Conservation (phyloP, 345 rosid genomes). For the Gossypium mustelinum region DNA sequence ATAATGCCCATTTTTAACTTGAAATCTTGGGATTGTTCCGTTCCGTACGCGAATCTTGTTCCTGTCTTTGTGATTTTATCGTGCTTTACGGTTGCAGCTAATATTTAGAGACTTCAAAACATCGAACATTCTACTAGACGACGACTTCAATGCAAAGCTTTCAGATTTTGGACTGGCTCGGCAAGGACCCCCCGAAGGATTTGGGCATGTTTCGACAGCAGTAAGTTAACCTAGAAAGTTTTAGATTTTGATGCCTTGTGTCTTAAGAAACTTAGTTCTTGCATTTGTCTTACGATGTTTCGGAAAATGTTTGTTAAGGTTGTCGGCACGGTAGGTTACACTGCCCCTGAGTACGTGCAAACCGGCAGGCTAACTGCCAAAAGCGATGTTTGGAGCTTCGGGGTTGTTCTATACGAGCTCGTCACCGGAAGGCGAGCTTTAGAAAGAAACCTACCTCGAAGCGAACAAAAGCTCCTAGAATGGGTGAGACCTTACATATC, state of each 20-base stretch:
- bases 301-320: slow-evolving; percentile 41
- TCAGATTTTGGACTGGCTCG: slow-evolving; percentile 96
- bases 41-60: neutral
- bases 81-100: slow-evolving; percentile 42
- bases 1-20: neutral
- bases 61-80: slow-evolving; percentile 11
- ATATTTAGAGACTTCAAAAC: slow-evolving; percentile 92
- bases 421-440: slow-evolving; percentile 87
- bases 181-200: slow-evolving; percentile 88
- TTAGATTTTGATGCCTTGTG: neutral
- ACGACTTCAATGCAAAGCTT: slow-evolving; percentile 80
- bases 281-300: neutral
- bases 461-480: slow-evolving; percentile 87
- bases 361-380: slow-evolving; percentile 82
- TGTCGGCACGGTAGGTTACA: slow-evolving; percentile 94
- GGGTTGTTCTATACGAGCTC: slow-evolving; percentile 89
- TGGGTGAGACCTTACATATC: slow-evolving; percentile 88
- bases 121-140: slow-evolving; percentile 82
- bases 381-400: slow-evolving; percentile 99
- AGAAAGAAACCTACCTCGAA: slow-evolving; percentile 77
- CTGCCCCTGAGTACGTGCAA: slow-evolving; percentile 95
- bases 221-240: slow-evolving; percentile 39
- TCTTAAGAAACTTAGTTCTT: neutral
- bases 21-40: neutral
- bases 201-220: slow-evolving; percentile 77